phyloP scores from a whole-genome alignment of 768 basidiomycete species.

The Asterophora parasitica region DNA sequence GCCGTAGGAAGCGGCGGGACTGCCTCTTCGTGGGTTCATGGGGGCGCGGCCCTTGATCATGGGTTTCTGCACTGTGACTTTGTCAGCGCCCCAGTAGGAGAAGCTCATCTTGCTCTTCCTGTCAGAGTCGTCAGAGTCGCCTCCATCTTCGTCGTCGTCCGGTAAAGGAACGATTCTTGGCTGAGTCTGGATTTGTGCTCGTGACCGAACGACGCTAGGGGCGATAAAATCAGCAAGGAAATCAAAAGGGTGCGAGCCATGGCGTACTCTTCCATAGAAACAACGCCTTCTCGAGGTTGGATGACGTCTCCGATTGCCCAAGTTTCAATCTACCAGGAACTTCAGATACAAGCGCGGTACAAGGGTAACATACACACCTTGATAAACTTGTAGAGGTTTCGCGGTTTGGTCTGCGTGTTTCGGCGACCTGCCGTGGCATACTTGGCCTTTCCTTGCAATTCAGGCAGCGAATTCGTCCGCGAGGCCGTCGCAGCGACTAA shows the following conservation, averaged over 20 bases:
- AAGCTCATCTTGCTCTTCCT: constrained; percentile 93
- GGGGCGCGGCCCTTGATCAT: constrained; percentile 45
- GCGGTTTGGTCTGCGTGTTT: constrained; percentile 71
- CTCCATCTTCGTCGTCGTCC: constrained; percentile 51
- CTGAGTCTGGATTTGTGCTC: constrained; percentile 54
- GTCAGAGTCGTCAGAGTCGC: constrained; percentile 80
- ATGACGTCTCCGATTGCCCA: constrained; percentile 79
- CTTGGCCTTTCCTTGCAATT: constrained; percentile 77
- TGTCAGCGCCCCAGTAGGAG: constrained; percentile 91
- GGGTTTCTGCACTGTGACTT: constrained; percentile 82
- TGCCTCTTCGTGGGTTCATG: constrained; percentile 38
- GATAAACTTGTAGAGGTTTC: constrained; percentile 91
- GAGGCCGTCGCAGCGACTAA: constrained; percentile 63
- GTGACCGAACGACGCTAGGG: constrained; percentile 66
- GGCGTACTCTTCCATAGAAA: constrained; percentile 88
- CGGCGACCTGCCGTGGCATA: constrained; percentile 79
- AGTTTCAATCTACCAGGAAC: constrained; percentile 62
- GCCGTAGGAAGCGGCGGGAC: constrained; percentile 53
- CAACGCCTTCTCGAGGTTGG: constrained; percentile 74
- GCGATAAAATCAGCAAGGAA: constrained; percentile 8
- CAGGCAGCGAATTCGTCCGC: constrained; percentile 75
- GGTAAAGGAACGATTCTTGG: constrained; percentile 68
- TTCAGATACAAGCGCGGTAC: constrained; percentile 3
- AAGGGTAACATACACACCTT: constrained; percentile 47
- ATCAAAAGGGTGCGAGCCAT: neutral